phyloP scores from a whole-genome alignment of 768 basidiomycete genomes.

The Epithele typhae region DNA sequence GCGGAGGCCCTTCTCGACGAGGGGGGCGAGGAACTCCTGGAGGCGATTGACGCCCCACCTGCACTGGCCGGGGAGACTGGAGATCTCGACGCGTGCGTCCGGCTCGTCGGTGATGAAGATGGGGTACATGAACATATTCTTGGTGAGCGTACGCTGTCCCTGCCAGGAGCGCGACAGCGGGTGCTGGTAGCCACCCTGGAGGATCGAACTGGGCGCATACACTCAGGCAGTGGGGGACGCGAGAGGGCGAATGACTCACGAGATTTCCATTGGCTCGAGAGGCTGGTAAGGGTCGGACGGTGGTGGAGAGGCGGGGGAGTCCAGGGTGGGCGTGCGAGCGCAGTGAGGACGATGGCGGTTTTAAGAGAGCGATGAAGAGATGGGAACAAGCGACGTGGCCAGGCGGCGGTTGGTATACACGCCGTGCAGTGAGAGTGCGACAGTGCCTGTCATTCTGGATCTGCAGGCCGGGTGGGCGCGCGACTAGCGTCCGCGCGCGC shows the following conservation, averaged over 20 bases:
- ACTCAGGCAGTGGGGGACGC: neutral
- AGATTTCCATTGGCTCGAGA: slow-evolving; percentile 12
- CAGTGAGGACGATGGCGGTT: no score
- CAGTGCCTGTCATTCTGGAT: no score
- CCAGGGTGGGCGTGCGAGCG: no score
- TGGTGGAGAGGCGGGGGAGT: no score
- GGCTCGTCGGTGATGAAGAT: slow-evolving; percentile 97
- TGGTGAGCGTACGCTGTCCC: slow-evolving; percentile 70
- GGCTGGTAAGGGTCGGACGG: neutral
- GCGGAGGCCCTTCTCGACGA: slow-evolving; percentile 84
- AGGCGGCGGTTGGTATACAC: no score
- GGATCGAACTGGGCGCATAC: slow-evolving; percentile 50
- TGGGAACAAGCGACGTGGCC: neutral
- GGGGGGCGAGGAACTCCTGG: slow-evolving; percentile 79
- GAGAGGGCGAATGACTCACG: slow-evolving; percentile 6
- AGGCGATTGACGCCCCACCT: slow-evolving; percentile 95
- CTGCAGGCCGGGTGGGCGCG: no score
- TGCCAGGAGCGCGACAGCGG: slow-evolving; percentile 89
- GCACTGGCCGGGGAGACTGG: slow-evolving; percentile 78
- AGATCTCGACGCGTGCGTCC: slow-evolving; percentile 73
- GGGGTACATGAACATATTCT: slow-evolving; percentile 98
- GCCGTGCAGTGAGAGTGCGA: no score
- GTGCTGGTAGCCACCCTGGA: slow-evolving; percentile 94
- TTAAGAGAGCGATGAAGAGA: neutral
- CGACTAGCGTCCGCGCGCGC: no score